A percentile compares a stretch with the other conserved stretches of the same genome.
These are phyloP conservation scores for Ganoderma lucidum DNA, from an alignment of 1,284 basidiomycete genomes.

Conservation along the genomic window DNA sequence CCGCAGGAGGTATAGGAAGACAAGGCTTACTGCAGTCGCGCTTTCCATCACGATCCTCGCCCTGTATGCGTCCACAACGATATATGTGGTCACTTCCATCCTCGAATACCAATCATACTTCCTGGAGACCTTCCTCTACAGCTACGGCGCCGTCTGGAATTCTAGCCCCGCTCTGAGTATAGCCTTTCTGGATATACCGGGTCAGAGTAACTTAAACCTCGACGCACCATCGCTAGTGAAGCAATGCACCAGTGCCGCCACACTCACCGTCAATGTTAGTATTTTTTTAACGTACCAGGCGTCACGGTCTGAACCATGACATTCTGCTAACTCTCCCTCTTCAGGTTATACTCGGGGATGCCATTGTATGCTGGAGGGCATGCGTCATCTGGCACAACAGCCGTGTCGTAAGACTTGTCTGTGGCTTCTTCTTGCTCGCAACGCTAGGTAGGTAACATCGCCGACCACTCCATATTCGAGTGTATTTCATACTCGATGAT, in stretches of 20 bases:
- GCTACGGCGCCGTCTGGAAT: background rate
- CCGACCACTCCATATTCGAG: no score
- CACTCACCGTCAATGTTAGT: background rate
- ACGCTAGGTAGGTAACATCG: background rate
- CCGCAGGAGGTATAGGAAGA: background rate
- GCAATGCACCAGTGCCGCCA: background rate
- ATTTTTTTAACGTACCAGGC: background rate
- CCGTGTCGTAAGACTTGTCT: background rate
- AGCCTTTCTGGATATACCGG: background rate
- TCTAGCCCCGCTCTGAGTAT: background rate
- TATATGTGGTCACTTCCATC: background rate
- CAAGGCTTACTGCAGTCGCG: background rate
- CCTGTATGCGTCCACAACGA: background rate
- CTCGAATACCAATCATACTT: background rate
- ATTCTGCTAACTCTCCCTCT: background rate
- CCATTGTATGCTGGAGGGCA: conserved; percentile 7
- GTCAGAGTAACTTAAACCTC: background rate
- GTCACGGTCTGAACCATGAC: no score
- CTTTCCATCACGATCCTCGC: background rate
- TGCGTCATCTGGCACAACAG: background rate
- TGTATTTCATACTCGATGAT: background rate
- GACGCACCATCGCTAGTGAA: background rate
- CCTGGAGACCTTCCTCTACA: background rate
- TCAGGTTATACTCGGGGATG: background rate
- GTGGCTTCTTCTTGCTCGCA: background rate